phyloP scores from a whole-genome alignment of 192 early-diverging fungal species.

The Obelidium mucronatum region DNA sequence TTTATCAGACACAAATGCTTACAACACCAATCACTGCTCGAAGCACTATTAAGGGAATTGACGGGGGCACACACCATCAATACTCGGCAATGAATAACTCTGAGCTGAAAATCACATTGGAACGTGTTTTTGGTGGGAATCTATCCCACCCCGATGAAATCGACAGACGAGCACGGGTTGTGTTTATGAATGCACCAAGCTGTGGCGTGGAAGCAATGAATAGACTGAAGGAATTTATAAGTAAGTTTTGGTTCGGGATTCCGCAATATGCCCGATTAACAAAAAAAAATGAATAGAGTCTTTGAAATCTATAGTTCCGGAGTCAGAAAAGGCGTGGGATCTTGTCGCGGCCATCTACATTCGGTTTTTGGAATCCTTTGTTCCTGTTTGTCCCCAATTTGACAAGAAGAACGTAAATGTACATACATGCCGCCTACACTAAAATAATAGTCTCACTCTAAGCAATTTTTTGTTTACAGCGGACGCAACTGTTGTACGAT shows the following conservation, averaged over 20 bases:
- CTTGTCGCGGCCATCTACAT: neutral
- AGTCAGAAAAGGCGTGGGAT: neutral
- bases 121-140: neutral
- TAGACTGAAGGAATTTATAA: neutral
- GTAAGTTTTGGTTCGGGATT: no score
- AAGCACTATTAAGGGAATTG: neutral
- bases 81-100: neutral
- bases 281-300: no score
- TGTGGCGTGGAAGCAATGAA: neutral
- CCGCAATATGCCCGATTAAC: no score
- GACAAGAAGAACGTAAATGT: neutral
- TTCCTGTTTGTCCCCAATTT: neutral
- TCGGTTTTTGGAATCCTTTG: neutral
- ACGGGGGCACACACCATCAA: neutral
- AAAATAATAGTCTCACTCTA: no score
- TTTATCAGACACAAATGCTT: neutral
- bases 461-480: neutral
- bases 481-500: neutral
- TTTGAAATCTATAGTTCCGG: neutral
- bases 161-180: no score
- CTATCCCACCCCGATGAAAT: neutral
- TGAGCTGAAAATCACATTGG: neutral
- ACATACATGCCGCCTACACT: neutral
- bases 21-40: slow-evolving; percentile 14
- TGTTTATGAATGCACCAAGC: neutral